phyloP scores from a whole-genome alignment of 768 basidiomycete species.

The Pleurotus platypus region DNA sequence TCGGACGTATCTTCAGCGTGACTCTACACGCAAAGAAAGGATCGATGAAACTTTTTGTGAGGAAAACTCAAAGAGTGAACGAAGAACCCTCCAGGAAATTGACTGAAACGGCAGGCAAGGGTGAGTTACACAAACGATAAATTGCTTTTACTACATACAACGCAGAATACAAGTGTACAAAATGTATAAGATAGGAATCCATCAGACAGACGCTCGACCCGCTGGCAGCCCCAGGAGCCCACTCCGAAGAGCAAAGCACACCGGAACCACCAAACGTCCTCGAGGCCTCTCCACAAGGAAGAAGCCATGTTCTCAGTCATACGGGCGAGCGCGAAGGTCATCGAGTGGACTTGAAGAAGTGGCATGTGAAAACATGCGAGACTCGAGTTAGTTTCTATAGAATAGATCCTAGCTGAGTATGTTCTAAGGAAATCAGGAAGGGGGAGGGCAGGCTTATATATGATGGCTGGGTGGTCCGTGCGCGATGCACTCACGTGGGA shows the following conservation, averaged over 20 bases:
- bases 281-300: constrained; percentile 31
- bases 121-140: too few species aligned
- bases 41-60: too few species aligned
- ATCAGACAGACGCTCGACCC: constrained; percentile 53
- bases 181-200: constrained; percentile 23
- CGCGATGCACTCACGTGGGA: constrained; percentile 11
- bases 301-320: constrained; percentile 53
- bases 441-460: constrained; percentile 28
- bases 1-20: too few species aligned
- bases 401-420: constrained; percentile 75
- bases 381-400: constrained; percentile 69
- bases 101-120: too few species aligned
- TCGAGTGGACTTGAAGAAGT: constrained; percentile 60
- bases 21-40: too few species aligned
- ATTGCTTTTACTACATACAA: too few species aligned
- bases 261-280: constrained; percentile 47
- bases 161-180: too few species aligned
- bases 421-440: constrained; percentile 41
- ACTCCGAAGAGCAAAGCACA: constrained; percentile 18
- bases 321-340: constrained; percentile 55
- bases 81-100: too few species aligned
- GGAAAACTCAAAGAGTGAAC: too few species aligned
- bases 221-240: constrained; percentile 29
- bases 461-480: constrained; percentile 28
- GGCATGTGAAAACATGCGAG: constrained; percentile 71